Evolutionary conservation across 2,329 filamentous ascomycete genomes (phyloP), one percentile per base, ranked within the genome.

Genomic region (Neofusicoccum ribis): DNA sequence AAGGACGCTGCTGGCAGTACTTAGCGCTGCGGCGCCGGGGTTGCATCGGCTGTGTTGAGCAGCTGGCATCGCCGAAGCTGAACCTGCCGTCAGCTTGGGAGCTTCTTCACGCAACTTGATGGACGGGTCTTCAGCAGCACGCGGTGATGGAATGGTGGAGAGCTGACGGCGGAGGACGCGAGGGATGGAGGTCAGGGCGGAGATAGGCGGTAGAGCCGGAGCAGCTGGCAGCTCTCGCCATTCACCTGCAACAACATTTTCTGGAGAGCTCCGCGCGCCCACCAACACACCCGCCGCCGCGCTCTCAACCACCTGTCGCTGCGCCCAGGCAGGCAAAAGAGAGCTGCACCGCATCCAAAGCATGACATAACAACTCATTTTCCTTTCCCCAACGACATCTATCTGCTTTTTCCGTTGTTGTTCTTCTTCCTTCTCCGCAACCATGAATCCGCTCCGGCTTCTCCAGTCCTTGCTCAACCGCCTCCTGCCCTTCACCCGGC

Each of bases 401-500:
- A 5, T 8, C 31, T 3, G 8, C 20, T n/a, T 15, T n/a, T 47
- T 59, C 23, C 15, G 3, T 31, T 7, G 27, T n/a, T n/a, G n/a
- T n/a, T n/a, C n/a, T 34, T 46, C 8, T 5, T 31, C 41, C 34
- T 37, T n/a, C 27, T 36, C 17, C 7, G 20, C 20, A 3, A 7
- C 27, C 31, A 65, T 60, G 63, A 60, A 65, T 27, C 46, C 63
- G 2, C 15, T 65, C 34, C 63, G 63, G 20, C 36, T 56, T 17
- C 15, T 65, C 36, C 63, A 65, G 37, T 49, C 51, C 52, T 23
- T 50, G 23, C 54, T 83, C 17, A 83, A 83, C 68, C 69, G 73
- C 66, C 74, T 83, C 12, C 72, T 84, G 3, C 82, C 82, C 0
- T 84, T 84, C 70, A 81, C 82, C 44, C 78, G 79, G 17, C 77